phyloP scores from a whole-genome alignment of 495 filamentous ascomycete genomes.

The Astrocystis sublimbata region DNA sequence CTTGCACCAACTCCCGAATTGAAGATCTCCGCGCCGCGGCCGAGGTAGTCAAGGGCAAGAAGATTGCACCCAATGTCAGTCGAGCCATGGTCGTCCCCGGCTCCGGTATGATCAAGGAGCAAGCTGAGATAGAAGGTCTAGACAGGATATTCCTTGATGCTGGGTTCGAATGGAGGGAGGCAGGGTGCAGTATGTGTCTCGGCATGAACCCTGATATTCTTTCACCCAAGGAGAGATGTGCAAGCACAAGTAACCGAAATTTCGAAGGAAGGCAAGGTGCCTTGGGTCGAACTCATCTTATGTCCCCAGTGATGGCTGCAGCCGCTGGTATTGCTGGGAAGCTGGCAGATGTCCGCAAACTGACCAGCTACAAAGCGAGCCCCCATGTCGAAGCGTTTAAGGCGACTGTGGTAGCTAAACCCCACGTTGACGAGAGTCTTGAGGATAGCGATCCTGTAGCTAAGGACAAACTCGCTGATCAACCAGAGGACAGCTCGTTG shows the following conservation, averaged over 20 bases:
- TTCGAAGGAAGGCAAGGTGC: conserved; percentile 97
- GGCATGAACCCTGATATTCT: conserved; percentile 99
- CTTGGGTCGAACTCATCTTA: conserved; percentile 88
- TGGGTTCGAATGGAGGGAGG: conserved; percentile 97
- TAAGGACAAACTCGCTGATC: conserved; percentile 74
- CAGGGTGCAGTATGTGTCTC: conserved; percentile 97
- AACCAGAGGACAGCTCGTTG: conserved; percentile 68
- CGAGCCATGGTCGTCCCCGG: conserved; percentile 95
- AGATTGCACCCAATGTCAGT: conserved; percentile 83
- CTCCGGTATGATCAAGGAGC: conserved; percentile 89
- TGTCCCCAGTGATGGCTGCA: conserved; percentile 97
- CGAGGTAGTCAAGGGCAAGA: conserved; percentile 78
- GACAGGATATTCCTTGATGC: conserved; percentile 90
- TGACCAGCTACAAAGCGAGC: conserved; percentile 61
- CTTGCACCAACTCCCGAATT: conserved; percentile 95
- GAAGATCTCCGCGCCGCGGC: conserved; percentile 93
- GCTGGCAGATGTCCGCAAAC: conserved; percentile 84
- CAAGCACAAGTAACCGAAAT: conserved; percentile 94
- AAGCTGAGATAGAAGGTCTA: conserved; percentile 88
- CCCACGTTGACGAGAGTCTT: conserved; percentile 68
- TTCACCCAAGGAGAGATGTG: conserved; percentile 89
- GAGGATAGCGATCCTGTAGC: conserved; percentile 66
- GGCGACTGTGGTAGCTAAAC: conserved; percentile 44
- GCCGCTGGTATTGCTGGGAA: conserved; percentile 87
- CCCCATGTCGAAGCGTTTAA: conserved; percentile 46